A percentile compares a stretch with the other conserved stretches of the same genome.
phyloP scores from a whole-genome alignment of 2,329 filamentous ascomycete species.

The Talaromyces amestolkiae region DNA sequence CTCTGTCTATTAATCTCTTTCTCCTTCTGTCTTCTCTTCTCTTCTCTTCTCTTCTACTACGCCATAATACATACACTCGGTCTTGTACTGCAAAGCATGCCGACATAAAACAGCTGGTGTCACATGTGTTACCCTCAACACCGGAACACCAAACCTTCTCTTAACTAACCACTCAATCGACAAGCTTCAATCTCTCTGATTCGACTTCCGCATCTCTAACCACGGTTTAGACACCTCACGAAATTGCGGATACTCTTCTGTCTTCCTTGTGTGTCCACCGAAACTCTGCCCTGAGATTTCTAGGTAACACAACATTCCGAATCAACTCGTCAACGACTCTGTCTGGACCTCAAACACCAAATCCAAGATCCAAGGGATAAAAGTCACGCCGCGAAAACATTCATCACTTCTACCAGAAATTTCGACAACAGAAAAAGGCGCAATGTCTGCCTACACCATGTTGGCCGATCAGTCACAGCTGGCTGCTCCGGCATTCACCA shows the following conservation, averaged over 20 bases:
- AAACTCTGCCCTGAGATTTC: constrained; percentile 4
- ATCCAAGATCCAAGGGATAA: constrained; percentile 7
- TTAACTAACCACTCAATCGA: neutral
- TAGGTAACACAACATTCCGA: neutral
- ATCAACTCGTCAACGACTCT: constrained; percentile 18
- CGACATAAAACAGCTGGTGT: neutral
- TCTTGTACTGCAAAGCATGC: neutral
- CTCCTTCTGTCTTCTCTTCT: neutral
- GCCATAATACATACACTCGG: neutral
- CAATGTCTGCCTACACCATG: constrained; percentile 27
- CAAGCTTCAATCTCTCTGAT: neutral
- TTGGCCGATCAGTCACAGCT: constrained; percentile 23
- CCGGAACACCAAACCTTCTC: constrained; percentile 10
- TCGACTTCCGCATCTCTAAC: constrained; percentile 1
- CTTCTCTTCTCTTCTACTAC: neutral
- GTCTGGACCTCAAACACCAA: neutral
- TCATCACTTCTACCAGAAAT: neutral
- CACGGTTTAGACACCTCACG: neutral
- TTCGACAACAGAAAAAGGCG: neutral
- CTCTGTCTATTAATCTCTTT: neutral
- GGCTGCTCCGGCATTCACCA: constrained; percentile 20
- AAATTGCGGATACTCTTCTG: neutral
- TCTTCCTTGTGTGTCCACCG: neutral
- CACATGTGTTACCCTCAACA: constrained; percentile 1
- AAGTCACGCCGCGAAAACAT: neutral